Evolutionary conservation across 441 rosid genomes (phyloP).

Genomic region (Populus trichocarpa): DNA sequence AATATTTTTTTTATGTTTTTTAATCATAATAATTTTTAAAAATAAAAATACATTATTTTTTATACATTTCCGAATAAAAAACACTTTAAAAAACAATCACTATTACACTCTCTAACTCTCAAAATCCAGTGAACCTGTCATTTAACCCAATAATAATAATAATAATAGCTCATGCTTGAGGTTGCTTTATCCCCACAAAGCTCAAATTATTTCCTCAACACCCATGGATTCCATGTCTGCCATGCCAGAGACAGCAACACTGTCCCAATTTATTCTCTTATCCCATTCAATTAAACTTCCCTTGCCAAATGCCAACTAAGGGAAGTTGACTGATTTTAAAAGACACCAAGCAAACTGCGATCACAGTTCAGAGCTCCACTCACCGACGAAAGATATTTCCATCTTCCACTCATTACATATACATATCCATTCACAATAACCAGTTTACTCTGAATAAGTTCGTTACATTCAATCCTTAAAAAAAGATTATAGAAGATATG

Average conservation of each 20-base stretch:
- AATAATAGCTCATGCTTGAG: not conserved
- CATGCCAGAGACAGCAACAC: not conserved
- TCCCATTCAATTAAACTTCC: not conserved
- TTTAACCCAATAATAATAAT: too few relatives aligned
- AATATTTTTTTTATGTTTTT: too few relatives aligned
- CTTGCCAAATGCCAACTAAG: not conserved
- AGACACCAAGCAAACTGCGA: not conserved
- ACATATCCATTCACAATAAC: not conserved
- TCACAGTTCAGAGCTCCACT: not conserved
- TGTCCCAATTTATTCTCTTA: not conserved
- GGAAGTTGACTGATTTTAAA: not conserved
- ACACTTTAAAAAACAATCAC: too few relatives aligned
- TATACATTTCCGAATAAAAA: too few relatives aligned
- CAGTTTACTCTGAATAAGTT: not conserved
- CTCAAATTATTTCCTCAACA: not conserved
- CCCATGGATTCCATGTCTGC: not conserved
- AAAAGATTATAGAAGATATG: not conserved
- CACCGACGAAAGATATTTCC: not conserved
- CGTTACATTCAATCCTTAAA: not conserved
- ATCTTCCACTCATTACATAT: not conserved
- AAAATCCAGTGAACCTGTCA: too few relatives aligned
- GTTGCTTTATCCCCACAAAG: not conserved
- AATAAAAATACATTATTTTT: too few relatives aligned
- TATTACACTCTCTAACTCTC: too few relatives aligned
- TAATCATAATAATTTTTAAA: too few relatives aligned